phyloP scores from a whole-genome alignment of 2,329 filamentous ascomycete genomes.

The Saccharata proteae region DNA sequence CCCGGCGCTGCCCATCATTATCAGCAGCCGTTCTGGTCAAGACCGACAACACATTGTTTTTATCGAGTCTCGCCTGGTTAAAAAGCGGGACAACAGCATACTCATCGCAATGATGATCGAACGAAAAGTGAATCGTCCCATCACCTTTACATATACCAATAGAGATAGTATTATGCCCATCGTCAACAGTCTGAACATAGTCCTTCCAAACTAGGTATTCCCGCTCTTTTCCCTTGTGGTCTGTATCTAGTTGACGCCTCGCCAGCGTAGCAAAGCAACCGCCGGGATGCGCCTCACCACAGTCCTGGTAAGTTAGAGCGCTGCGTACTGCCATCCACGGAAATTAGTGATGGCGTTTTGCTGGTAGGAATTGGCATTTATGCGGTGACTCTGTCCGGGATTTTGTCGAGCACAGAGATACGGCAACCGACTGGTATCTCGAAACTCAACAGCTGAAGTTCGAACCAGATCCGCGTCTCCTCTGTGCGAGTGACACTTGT shows the following conservation, averaged over 20 bases:
- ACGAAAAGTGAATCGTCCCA: constrained; percentile 42
- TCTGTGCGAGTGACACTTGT: too few relatives aligned
- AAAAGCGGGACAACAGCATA: constrained; percentile 4
- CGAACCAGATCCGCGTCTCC: too few relatives aligned
- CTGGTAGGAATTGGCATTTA: constrained; percentile 40
- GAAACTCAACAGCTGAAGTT: too few relatives aligned
- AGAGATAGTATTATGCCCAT: constrained; percentile 43
- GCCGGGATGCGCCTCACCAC: constrained; percentile 19
- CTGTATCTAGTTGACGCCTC: constrained; percentile 28
- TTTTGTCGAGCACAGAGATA: constrained; percentile 9
- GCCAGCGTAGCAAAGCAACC: constrained; percentile 33
- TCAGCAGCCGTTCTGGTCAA: constrained; percentile 4
- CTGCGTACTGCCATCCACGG: constrained; percentile 38
- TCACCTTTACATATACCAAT: constrained; percentile 38
- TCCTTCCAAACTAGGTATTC: constrained; percentile 36
- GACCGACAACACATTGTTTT: constrained; percentile 1
- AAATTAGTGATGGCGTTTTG: constrained; percentile 37
- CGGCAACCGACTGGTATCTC: too few relatives aligned
- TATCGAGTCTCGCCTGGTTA: constrained; percentile 3
- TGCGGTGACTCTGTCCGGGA: constrained; percentile 22
- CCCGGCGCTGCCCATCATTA: background rate
- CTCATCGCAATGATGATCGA: constrained; percentile 33
- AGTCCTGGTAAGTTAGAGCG: constrained; percentile 29
- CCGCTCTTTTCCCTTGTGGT: constrained; percentile 21
- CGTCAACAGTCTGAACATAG: constrained; percentile 38